These are phyloP conservation scores for Sporobolus alterniflorus DNA, from an alignment of 202 grass and related monocot species.

Conservation along the genomic window DNA sequence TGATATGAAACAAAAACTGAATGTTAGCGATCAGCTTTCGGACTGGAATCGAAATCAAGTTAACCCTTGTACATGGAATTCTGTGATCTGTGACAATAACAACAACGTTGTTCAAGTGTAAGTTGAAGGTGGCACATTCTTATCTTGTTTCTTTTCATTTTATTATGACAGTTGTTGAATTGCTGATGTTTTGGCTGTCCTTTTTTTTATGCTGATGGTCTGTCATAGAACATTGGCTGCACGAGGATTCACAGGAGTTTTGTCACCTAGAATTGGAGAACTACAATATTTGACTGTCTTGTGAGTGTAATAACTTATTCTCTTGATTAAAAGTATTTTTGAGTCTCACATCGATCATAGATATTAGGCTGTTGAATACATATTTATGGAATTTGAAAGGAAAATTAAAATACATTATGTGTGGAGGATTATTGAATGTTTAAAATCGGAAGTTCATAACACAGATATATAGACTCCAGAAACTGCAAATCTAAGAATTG, in stretches of 20 bases:
- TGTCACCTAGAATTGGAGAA: constrained; percentile 88
- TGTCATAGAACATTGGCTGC: constrained; percentile 65
- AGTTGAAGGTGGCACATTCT: constrained; percentile 30
- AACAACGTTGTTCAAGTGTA: constrained; percentile 78
- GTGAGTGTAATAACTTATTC: constrained; percentile 53
- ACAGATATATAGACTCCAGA: not conserved
- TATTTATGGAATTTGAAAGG: not conserved
- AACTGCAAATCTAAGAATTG: not conserved
- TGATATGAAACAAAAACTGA: constrained; percentile 79
- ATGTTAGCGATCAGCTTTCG: constrained; percentile 67
- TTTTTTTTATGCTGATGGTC: constrained; percentile 8
- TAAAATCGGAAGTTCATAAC: constrained; percentile 1
- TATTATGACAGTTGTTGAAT: constrained; percentile 1
- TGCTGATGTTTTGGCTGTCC: constrained; percentile 6
- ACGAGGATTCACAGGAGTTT: constrained; percentile 72
- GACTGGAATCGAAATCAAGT: constrained; percentile 89
- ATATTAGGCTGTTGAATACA: not conserved
- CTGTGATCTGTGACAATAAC: constrained; percentile 71
- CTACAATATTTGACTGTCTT: constrained; percentile 71
- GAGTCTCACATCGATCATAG: not conserved
- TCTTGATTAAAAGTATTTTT: constrained; percentile 13
- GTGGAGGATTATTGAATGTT: not conserved
- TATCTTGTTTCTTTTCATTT: constrained; percentile 24
- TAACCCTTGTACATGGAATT: constrained; percentile 82
- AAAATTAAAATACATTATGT: not conserved